Conservation (phyloP, 163 green algal species). For the Chlamydomonas reinhardtii region DNA sequence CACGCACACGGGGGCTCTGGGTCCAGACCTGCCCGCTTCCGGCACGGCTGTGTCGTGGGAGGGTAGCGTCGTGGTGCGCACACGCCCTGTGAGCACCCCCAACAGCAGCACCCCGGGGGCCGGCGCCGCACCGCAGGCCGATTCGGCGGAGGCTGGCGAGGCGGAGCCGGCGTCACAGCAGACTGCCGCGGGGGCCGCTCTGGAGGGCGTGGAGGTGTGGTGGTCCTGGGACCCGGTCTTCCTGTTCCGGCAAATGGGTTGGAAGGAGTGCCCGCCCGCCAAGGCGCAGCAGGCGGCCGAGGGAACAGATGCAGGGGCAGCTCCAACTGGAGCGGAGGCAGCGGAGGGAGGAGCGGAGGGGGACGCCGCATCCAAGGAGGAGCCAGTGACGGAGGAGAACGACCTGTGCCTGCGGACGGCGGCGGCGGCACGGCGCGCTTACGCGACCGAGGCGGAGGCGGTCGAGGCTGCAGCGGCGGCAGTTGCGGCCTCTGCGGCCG, state of each 20-base stretch:
- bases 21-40: neutral
- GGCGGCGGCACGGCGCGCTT: neutral
- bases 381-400: neutral
- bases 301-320: too few relatives aligned
- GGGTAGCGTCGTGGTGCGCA: constrained; percentile 41
- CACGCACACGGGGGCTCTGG: constrained; percentile 12
- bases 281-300: neutral
- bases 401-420: constrained; percentile 1
- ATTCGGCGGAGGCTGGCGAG: neutral
- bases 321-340: too few relatives aligned
- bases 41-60: neutral
- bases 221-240: constrained; percentile 53
- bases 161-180: neutral
- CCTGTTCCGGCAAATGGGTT: constrained; percentile 40
- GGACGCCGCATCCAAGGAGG: neutral
- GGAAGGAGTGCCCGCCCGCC: neutral
- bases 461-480: constrained; percentile 10
- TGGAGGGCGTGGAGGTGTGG: constrained; percentile 18
- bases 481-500: constrained; percentile 4
- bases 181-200: too few relatives aligned
- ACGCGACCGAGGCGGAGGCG: constrained; percentile 18
- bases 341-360: neutral
- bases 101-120: neutral
- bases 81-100: neutral
- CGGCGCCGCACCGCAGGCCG: neutral